Base-by-base conservation (phyloP, 768 basidiomycete species). In the Terana coerulea region DNA sequence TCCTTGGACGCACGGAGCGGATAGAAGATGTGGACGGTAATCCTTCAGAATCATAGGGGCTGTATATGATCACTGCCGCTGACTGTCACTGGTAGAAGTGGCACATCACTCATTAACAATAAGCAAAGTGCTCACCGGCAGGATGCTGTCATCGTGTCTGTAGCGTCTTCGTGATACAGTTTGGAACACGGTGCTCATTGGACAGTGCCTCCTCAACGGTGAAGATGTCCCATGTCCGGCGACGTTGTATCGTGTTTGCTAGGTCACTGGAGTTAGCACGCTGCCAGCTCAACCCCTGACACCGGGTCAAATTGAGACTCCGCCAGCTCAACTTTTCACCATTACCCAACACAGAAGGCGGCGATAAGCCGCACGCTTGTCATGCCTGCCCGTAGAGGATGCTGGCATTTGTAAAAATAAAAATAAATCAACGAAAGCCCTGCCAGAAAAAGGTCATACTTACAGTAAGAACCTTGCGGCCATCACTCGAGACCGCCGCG, bases 401-500 rank as follows among this genome's bases (percentile, higher is more conserved):
- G 37, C 37, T 39, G 37, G 37, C 17, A n/a, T 39, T 39, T n/a
- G n/a, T n/a, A n/a, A 39, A 19, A 14, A 19, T 19, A 17, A n/a
- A n/a, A n/a, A n/a, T n/a, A n/a, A n/a, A n/a, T n/a, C 37, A 14
- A n/a, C 10, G 37, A 39, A 39, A n/a, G 37, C 10, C 2, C 37
- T 39, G 24, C 37, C 37, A 39, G 17, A 39, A 15, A 39, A 39
- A 22, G 24, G 37, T 4, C 37, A 22, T n/a, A 22, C 37, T 39
- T 19, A 39, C 37, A 39, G 17, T n/a, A 17, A 39, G 39, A 24
- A 40, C 39, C 21, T 22, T 24, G 7, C 8, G 10, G 25, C 39
- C 39, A 15, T 40, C 25, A 40, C 39, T 24, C 30, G 45, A 31
- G 45, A 46, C 45, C 45, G 45, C 30, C 45, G 45, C 45, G 45